Conservation (phyloP, 192 early-diverging fungal species). For the Kickxella alabastrina region DNA sequence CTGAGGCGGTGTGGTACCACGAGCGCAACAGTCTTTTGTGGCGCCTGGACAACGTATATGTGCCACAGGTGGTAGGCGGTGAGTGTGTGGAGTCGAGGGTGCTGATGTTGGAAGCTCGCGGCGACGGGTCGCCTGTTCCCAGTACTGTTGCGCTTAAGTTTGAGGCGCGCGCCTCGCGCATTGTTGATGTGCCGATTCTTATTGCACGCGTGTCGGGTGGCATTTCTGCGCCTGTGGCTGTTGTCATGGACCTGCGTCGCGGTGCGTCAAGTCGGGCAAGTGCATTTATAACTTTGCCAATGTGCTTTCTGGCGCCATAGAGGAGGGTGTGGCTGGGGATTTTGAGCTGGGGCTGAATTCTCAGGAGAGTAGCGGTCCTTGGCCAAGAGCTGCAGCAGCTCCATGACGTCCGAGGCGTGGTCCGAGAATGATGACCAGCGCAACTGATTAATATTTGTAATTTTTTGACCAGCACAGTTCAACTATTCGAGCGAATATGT, state of each 20-base stretch:
- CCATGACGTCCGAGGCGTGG: constrained; percentile 11
- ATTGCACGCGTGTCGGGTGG: constrained; percentile 24
- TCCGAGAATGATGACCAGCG: constrained; percentile 3
- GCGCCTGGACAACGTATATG: constrained; percentile 23
- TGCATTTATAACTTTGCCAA: constrained; percentile 13
- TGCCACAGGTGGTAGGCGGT: constrained; percentile 3
- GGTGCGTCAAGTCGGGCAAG: constrained; percentile 32
- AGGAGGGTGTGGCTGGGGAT: constrained; percentile 6
- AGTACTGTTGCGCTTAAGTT: constrained; percentile 31
- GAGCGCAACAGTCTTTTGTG: constrained; percentile 43
- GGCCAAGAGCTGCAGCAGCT: neutral
- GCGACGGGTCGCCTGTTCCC: constrained; percentile 6
- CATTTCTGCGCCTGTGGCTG: neutral
- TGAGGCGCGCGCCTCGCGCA: constrained; percentile 5
- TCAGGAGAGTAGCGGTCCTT: too few species aligned
- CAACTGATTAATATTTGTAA: too few species aligned
- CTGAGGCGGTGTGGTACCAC: constrained; percentile 37
- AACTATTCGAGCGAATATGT: too few species aligned
- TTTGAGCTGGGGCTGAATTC: too few species aligned
- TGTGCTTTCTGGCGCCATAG: neutral
- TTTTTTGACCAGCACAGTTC: too few species aligned
- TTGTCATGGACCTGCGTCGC: constrained; percentile 12
- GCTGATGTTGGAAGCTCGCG: constrained; percentile 21
- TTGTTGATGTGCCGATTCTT: constrained; percentile 14
- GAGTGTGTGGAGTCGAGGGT: constrained; percentile 1